A percentile compares a stretch with the other conserved stretches of the same genome.
phyloP scores from a whole-genome alignment of 176 grass and related monocot species.

The sorghum (Sorghum bicolor) region Sorghum_bicolor_NCBIv3 NC_012874.2:65225501-65226000 shows the following conservation, averaged over 20 bases:
- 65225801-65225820: background rate
- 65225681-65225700: background rate
- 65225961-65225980: background rate
- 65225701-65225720: background rate
- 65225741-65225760: background rate
- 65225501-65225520: conserved; percentile 4
- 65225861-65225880: no score
- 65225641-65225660: background rate
- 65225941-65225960: background rate
- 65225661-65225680: conserved; percentile 18
- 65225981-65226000: background rate
- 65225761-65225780: background rate
- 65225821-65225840: background rate
- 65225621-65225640: conserved; percentile 19
- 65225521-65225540: background rate
- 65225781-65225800: background rate
- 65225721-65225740: background rate
- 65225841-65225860: background rate
- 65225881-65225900: conserved; percentile 17
- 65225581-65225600: background rate
- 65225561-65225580: background rate
- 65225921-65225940: conserved; percentile 13
- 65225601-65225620: background rate
- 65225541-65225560: background rate
- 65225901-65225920: background rate